phyloP scores from a whole-genome alignment of 2,329 filamentous ascomycete genomes.

The Chaetomiaceae sp. region DNA sequence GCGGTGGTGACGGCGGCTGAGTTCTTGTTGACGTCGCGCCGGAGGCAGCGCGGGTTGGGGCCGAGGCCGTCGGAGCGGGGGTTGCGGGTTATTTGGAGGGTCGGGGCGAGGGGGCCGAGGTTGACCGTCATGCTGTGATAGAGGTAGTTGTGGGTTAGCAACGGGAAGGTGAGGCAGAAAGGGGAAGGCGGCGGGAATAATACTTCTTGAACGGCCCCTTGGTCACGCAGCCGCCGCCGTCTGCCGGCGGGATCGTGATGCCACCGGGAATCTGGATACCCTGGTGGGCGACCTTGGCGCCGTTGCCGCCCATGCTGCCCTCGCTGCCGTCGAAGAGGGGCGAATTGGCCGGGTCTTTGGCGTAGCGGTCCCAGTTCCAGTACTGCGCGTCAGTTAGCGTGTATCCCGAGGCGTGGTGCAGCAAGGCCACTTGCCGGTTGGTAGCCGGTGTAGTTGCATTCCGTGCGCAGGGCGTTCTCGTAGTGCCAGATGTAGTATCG shows the following conservation, averaged over 20 bases:
- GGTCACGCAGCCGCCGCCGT: conserved; percentile 32
- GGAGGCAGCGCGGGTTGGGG: conserved; percentile 24
- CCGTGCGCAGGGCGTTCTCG: conserved; percentile 30
- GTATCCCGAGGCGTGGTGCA: background rate
- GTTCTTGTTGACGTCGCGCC: conserved; percentile 25
- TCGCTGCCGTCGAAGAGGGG: conserved; percentile 46
- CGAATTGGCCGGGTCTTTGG: conserved; percentile 38
- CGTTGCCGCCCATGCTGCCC: conserved; percentile 41
- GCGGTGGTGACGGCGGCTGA: conserved; percentile 19
- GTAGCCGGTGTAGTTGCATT: conserved; percentile 31
- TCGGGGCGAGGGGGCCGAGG: conserved; percentile 29
- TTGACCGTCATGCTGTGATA: conserved; percentile 30
- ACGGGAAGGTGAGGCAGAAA: background rate
- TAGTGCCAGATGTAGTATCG: conserved; percentile 30
- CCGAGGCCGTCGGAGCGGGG: conserved; percentile 21
- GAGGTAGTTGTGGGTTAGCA: background rate
- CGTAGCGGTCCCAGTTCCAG: conserved; percentile 43
- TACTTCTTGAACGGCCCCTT: conserved; percentile 31
- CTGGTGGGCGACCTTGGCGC: conserved; percentile 30
- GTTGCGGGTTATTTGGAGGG: conserved; percentile 13
- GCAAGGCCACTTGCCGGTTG: conserved; percentile 27
- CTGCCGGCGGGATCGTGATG: conserved; percentile 27
- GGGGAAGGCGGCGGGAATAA: background rate
- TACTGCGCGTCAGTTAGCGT: conserved; percentile 25
- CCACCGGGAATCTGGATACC: conserved; percentile 26